phyloP scores from a whole-genome alignment of 1,284 basidiomycete species.

The Apiotrichum domesticum region DNA sequence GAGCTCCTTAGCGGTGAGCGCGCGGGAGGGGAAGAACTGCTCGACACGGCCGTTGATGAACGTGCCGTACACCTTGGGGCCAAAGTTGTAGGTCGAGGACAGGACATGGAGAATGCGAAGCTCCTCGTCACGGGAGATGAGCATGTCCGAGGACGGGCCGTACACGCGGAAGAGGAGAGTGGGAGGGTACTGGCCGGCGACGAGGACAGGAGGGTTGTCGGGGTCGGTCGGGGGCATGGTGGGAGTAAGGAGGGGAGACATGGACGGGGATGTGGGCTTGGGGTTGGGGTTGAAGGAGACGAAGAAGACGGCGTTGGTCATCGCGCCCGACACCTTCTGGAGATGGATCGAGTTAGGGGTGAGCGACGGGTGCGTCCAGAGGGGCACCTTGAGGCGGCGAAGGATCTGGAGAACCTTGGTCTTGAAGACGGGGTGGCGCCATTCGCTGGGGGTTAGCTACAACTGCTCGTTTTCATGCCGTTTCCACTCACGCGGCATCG shows the following conservation, averaged over 20 bases:
- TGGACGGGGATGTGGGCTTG: conserved; percentile 37
- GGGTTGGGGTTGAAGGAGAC: conserved; percentile 54
- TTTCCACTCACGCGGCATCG: conserved; percentile 64
- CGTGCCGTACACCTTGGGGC: conserved; percentile 85
- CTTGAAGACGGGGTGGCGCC: conserved; percentile 46
- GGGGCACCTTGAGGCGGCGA: conserved; percentile 34
- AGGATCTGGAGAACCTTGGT: conserved; percentile 40
- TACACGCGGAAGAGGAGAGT: conserved; percentile 83
- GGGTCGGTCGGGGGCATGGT: conserved; percentile 41
- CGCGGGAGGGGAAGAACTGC: conserved; percentile 82
- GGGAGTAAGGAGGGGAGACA: conserved; percentile 44
- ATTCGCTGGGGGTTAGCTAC: conserved; percentile 26
- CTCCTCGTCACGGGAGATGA: conserved; percentile 79
- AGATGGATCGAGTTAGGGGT: conserved; percentile 55
- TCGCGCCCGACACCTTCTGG: conserved; percentile 76
- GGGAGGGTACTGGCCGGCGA: conserved; percentile 46
- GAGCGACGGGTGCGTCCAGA: conserved; percentile 45
- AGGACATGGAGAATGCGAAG: conserved; percentile 79
- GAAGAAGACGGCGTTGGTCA: conserved; percentile 94
- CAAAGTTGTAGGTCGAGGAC: conserved; percentile 76
- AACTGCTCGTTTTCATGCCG: neutral
- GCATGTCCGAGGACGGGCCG: conserved; percentile 71
- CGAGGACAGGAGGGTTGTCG: conserved; percentile 27
- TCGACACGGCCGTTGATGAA: conserved; percentile 89
- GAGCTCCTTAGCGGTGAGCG: conserved; percentile 68